Base-by-base conservation (phyloP, 208 protist genomes). In the Herpetomonas tarakana region DNA sequence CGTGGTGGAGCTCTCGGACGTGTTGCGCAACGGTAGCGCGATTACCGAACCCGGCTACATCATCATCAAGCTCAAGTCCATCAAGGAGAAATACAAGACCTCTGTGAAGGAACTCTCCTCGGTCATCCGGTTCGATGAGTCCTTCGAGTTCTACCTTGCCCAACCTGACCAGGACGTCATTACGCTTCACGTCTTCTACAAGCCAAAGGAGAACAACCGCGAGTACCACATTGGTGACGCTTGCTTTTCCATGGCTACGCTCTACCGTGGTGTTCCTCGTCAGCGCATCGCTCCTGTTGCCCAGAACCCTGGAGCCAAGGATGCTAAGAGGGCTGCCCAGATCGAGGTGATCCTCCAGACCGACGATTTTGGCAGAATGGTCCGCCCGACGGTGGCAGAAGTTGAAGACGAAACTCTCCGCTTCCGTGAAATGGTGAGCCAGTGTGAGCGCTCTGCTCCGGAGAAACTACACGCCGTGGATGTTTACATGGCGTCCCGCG, bases 41-140 rank as follows among this genome's bases (percentile, higher is more conserved):
- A 84, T 94, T 56, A 88, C 78, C 3, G 84, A 88, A 30, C 78
- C 83, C 12, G 88, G 88, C 12, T 78, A 87, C 56, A 58, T 94
- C 11, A 72, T 90, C 60, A 86, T 94, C 55, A 94, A 94, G 58
- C 70, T 91, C 19, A 94, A 94, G 68, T 94, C 88, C 25, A 85
- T 94, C 41, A 94, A 94, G 60, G 88, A 94, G 60, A 94, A 94
- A 67, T 94, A 94, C 61, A 94, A 92, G 58, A 94, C 88, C 3
- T 90, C 84, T 24, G 78, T 88, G 6, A 86, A 86, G 52, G 74
- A 86, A 50, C 54, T 91, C 24, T 74, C 76, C 35, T 81, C 83
- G 21, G 76, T 86, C 35, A 79, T 91, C 64, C 61, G 76, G 28
- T 92, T 94, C 64, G 80, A 89, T 49, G 88, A 94, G 59, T 87